These are phyloP conservation scores for Mycena floridula DNA, from an alignment of 768 basidiomycete genomes.

Conservation along the genomic window DNA sequence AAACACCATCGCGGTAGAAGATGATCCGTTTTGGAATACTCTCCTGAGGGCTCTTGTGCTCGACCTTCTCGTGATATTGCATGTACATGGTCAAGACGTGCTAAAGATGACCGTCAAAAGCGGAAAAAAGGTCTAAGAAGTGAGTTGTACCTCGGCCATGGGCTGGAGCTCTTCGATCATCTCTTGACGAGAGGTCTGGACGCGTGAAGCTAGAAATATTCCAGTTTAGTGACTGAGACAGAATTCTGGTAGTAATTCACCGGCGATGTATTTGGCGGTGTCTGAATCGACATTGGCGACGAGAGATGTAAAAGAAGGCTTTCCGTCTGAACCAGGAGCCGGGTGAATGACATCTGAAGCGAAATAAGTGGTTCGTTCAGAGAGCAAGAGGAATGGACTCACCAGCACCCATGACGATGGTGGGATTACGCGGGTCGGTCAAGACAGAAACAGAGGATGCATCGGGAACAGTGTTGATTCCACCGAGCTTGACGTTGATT, in stretches of 20 bases:
- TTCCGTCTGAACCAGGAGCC: constrained; percentile 69
- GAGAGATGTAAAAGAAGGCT: constrained; percentile 76
- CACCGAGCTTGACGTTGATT: constrained; percentile 80
- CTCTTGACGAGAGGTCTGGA: constrained; percentile 65
- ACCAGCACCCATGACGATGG: constrained; percentile 79
- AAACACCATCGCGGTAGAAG: constrained; percentile 65
- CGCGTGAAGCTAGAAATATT: constrained; percentile 42
- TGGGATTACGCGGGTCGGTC: constrained; percentile 66
- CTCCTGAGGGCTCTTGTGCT: constrained; percentile 38
- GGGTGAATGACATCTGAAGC: constrained; percentile 85
- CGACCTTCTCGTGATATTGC: constrained; percentile 45
- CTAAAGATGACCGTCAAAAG: constrained; percentile 15
- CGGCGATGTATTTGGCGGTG: constrained; percentile 58
- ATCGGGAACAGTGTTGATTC: constrained; percentile 76
- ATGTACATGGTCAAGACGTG: constrained; percentile 52
- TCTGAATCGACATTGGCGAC: constrained; percentile 77
- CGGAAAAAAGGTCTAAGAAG: neutral
- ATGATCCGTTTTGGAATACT: constrained; percentile 61
- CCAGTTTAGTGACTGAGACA: neutral
- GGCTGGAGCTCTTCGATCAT: constrained; percentile 66
- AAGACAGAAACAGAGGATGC: constrained; percentile 57
- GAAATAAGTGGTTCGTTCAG: too few relatives aligned
- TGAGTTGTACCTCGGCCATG: constrained; percentile 51
- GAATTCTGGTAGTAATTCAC: constrained; percentile 8
- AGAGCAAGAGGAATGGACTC: too few relatives aligned